Evolutionary conservation across 2,329 filamentous ascomycete species (phyloP), one percentile per base, ranked within the genome.

Genomic region (Stagonosporopsis chrysanthemi): DNA sequence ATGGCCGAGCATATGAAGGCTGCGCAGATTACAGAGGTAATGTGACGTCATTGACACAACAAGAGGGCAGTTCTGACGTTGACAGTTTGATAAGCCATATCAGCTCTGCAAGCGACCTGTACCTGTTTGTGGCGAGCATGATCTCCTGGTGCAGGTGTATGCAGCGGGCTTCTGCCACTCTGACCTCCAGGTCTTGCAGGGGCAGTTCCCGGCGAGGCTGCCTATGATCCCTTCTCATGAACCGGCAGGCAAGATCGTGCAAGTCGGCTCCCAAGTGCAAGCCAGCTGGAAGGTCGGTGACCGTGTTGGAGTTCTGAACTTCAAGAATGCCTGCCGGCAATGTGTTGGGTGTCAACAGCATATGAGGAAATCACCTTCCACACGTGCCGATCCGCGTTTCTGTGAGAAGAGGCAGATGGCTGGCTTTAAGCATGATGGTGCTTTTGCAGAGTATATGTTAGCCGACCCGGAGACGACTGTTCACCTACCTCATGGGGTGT

Each of bases 201-300:
- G 65, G 1, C 62, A 67, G 22, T 72, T 68, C 23, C 52, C 58
- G 6, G 53, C 65, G 0, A 23, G 52, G 2, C 64, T 73, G 11
- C 71, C 73, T 4, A 66, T 75, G 38, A 68, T 73, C 17, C 69
- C 70, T 5, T 76, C 72, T 12, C 73, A 75, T 51, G 73, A 76
- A 42, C 72, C 72, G 6, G 69, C 70, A 17, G 73, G 71, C 11
- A 69, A 58, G 9, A 69, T 75, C 12, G 67, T 69, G 7, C 60
- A 64, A 28, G 50, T 68, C 15, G 72, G 73, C 14, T 29, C 64
- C 4, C 44, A 70, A 24, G 73, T 67, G 1, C 42, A 70, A 19
- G 66, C 61, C 12, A 47, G 43, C n/a, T 74, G 72, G 65, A 64
- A 65, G 11, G 52, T 71, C 12, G 69, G 71, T 8, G 66, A 73